These are phyloP conservation scores for Puya raimondii DNA, from an alignment of 176 grass and related monocot species.

Conservation along the genomic window DNA sequence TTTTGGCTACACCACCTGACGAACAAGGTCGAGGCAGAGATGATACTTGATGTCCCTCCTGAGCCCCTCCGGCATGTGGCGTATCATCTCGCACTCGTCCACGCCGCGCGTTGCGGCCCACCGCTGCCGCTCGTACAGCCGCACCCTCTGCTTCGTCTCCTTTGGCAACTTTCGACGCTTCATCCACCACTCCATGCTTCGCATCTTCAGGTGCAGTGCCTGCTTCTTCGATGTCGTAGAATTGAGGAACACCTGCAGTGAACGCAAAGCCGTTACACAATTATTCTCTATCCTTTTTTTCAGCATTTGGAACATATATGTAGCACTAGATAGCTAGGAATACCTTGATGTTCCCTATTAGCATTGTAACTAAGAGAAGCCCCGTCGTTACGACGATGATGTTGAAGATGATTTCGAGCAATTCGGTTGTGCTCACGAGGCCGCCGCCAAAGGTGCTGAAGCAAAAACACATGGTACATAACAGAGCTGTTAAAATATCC, in stretches of 20 bases:
- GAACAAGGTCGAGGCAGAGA: slow-evolving; percentile 83
- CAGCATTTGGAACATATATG: neutral
- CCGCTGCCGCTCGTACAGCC: slow-evolving; percentile 77
- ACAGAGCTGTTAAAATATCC: neutral
- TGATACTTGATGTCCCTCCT: slow-evolving; percentile 89
- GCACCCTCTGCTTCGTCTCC: slow-evolving; percentile 44
- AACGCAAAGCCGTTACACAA: neutral
- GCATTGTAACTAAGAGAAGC: slow-evolving; percentile 71
- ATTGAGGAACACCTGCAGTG: slow-evolving; percentile 56
- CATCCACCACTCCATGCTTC: slow-evolving; percentile 82
- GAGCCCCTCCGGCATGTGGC: slow-evolving; percentile 63
- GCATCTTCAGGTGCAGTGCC: slow-evolving; percentile 56
- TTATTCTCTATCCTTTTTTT: neutral
- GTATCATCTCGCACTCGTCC: slow-evolving; percentile 59
- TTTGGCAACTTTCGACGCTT: slow-evolving; percentile 35
- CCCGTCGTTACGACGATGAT: slow-evolving; percentile 70
- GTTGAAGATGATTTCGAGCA: slow-evolving; percentile 95
- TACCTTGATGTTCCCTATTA: slow-evolving; percentile 97
- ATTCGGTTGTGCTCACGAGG: slow-evolving; percentile 85
- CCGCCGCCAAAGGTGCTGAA: slow-evolving; percentile 65
- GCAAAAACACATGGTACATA: neutral
- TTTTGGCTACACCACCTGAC: slow-evolving; percentile 30
- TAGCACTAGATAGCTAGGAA: neutral
- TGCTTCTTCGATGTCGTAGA: slow-evolving; percentile 91
- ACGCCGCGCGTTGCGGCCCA: slow-evolving; percentile 89